A percentile compares a stretch with the other conserved stretches of the same genome.
Evolutionary conservation across 371 early-diverging fungal genomes (phyloP).

Genomic region (Saksenaea oblongispora): DNA sequence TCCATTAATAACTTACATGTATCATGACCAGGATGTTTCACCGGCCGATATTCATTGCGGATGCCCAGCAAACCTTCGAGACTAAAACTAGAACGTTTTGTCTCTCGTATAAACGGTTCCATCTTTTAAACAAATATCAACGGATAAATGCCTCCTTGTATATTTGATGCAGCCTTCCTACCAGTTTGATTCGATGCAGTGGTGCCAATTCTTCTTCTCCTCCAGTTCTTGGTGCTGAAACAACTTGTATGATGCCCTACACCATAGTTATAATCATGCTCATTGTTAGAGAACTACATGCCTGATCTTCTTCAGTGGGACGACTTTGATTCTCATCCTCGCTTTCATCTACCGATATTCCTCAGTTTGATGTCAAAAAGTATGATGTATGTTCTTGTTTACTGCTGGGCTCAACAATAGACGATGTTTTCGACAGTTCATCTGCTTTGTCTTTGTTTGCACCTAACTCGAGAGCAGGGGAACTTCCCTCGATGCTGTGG

Average conservation of each 20-base stretch:
- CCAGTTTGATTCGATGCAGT: background rate
- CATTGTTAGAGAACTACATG: background rate
- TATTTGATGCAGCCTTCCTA: background rate
- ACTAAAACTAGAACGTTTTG: conserved; percentile 17
- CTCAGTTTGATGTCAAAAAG: background rate
- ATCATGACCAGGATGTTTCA: background rate
- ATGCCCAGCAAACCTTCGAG: conserved; percentile 19
- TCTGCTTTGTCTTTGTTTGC: background rate
- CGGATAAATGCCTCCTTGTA: background rate
- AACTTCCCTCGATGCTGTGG: background rate
- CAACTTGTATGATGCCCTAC: background rate
- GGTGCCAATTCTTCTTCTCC: background rate
- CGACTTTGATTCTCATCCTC: background rate
- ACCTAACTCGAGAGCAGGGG: background rate
- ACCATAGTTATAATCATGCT: background rate
- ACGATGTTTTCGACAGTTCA: background rate
- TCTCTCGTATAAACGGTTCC: conserved; percentile 25
- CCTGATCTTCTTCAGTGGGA: background rate
- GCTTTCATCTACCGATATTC: background rate
- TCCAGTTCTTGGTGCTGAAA: background rate
- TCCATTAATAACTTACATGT: background rate
- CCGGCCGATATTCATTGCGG: background rate
- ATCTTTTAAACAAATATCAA: conserved; percentile 5
- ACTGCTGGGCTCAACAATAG: background rate
- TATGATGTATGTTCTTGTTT: background rate